These are phyloP conservation scores for Aspergillus hortae DNA, from an alignment of 2,329 filamentous ascomycete genomes.

Conservation along the genomic window DNA sequence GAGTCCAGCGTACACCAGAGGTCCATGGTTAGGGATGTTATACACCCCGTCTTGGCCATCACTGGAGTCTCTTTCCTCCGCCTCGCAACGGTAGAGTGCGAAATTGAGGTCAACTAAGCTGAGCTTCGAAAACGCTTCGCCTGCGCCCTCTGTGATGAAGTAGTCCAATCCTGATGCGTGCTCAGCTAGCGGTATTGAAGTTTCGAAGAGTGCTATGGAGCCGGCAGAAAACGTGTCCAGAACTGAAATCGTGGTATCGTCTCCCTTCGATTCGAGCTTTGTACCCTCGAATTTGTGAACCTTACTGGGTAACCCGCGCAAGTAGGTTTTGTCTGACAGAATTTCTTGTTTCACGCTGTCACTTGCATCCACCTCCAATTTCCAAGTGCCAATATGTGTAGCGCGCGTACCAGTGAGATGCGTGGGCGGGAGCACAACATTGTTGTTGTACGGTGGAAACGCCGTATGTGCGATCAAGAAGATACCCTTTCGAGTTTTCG, in stretches of 20 bases:
- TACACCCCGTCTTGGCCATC: slow-evolving; percentile 82
- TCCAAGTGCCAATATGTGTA: slow-evolving; percentile 85
- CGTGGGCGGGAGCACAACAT: slow-evolving; percentile 75
- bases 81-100: slow-evolving; percentile 83
- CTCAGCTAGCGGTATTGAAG: slow-evolving; percentile 86
- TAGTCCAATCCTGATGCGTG: slow-evolving; percentile 79
- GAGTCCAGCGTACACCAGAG: slow-evolving; percentile 89
- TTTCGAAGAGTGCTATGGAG: slow-evolving; percentile 92
- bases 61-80: slow-evolving; percentile 79
- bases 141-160: slow-evolving; percentile 78
- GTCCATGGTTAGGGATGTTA: slow-evolving; percentile 76
- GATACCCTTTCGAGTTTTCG: slow-evolving; percentile 85
- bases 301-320: slow-evolving; percentile 80
- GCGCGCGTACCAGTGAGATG: slow-evolving; percentile 79
- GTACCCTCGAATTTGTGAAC: slow-evolving; percentile 73
- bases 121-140: slow-evolving; percentile 71
- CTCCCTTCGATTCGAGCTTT: slow-evolving; percentile 65
- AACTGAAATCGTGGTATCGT: slow-evolving; percentile 75
- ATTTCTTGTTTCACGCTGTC: slow-evolving; percentile 64
- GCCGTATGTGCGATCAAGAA: slow-evolving; percentile 96
- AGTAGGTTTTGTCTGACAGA: slow-evolving; percentile 64
- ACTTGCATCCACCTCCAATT: slow-evolving; percentile 79
- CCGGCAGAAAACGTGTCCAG: slow-evolving; percentile 84
- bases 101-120: slow-evolving; percentile 85
- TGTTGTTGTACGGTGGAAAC: slow-evolving; percentile 84